phyloP scores from a whole-genome alignment of 768 basidiomycete species.

The Termitomyces sp. region DNA sequence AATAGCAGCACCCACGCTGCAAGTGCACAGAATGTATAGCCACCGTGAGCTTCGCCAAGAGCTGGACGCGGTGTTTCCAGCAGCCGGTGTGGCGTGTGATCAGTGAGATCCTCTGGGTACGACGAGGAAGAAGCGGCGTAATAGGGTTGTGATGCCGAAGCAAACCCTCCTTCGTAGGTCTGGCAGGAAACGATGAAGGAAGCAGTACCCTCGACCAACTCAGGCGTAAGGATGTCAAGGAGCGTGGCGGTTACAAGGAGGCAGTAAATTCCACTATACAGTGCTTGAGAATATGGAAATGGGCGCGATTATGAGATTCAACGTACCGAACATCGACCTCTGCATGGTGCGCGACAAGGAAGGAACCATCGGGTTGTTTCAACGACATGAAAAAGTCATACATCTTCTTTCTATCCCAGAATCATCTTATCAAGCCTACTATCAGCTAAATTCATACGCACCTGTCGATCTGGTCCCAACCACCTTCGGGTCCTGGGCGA shows the following conservation, averaged over 20 bases:
- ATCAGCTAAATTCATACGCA: conserved; percentile 26
- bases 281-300: neutral
- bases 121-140: conserved; percentile 35
- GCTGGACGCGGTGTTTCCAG: conserved; percentile 53
- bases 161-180: conserved; percentile 97
- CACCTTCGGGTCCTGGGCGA: conserved; percentile 63
- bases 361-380: conserved; percentile 92
- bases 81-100: neutral
- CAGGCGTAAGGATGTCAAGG: conserved; percentile 85
- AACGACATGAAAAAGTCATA: conserved; percentile 90
- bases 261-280: conserved; percentile 85
- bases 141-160: conserved; percentile 73
- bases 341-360: conserved; percentile 80
- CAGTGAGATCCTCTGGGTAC: neutral
- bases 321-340: conserved; percentile 92
- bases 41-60: conserved; percentile 96
- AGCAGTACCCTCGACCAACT: conserved; percentile 72
- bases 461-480: conserved; percentile 89
- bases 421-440: neutral
- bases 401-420: conserved; percentile 55
- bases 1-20: conserved; percentile 80
- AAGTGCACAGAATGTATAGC: conserved; percentile 93
- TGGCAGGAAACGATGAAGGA: conserved; percentile 87
- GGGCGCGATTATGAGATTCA: neutral
- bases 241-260: conserved; percentile 80